Conservation (phyloP, 108 stramenopile species). For the Nannochloropsis salina region DNA sequence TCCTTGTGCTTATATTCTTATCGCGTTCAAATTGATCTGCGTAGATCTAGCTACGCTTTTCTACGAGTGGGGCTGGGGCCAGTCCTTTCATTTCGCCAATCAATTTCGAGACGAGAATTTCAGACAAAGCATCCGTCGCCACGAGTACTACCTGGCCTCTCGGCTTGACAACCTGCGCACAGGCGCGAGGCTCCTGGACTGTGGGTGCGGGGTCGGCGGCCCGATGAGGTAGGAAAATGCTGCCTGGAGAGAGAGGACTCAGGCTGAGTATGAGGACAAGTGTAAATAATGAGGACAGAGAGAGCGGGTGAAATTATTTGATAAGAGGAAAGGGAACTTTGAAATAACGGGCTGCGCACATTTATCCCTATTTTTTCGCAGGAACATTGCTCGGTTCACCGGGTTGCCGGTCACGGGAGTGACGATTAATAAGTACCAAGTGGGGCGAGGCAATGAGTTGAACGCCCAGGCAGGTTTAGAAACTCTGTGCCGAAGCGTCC, state of each 20-base stretch:
- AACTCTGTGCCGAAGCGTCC: slow-evolving; percentile 38
- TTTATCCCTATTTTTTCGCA: background rate
- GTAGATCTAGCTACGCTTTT: slow-evolving; percentile 55
- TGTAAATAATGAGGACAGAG: too few relatives aligned
- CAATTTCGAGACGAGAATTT: slow-evolving; percentile 47
- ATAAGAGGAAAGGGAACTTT: too few relatives aligned
- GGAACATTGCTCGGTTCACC: slow-evolving; percentile 57
- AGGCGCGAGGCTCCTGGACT: slow-evolving; percentile 53
- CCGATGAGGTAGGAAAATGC: slow-evolving; percentile 27
- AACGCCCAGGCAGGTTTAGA: slow-evolving; percentile 48
- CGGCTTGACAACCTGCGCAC: slow-evolving; percentile 41
- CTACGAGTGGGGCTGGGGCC: slow-evolving; percentile 61
- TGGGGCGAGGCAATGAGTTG: slow-evolving; percentile 69
- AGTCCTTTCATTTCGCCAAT: slow-evolving; percentile 56
- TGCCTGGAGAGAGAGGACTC: too few relatives aligned
- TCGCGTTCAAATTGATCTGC: background rate
- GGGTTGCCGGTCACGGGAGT: slow-evolving; percentile 62
- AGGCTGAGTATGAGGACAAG: background rate
- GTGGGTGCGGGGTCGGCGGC: slow-evolving; percentile 59
- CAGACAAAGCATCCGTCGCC: slow-evolving; percentile 47
- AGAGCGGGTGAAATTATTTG: too few relatives aligned
- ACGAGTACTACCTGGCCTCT: slow-evolving; percentile 58
- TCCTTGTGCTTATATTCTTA: background rate
- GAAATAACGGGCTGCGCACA: too few relatives aligned
- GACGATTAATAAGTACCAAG: slow-evolving; percentile 77